phyloP scores from a whole-genome alignment of 2,329 filamentous ascomycete species.

The Lithohypha guttulata region DNA sequence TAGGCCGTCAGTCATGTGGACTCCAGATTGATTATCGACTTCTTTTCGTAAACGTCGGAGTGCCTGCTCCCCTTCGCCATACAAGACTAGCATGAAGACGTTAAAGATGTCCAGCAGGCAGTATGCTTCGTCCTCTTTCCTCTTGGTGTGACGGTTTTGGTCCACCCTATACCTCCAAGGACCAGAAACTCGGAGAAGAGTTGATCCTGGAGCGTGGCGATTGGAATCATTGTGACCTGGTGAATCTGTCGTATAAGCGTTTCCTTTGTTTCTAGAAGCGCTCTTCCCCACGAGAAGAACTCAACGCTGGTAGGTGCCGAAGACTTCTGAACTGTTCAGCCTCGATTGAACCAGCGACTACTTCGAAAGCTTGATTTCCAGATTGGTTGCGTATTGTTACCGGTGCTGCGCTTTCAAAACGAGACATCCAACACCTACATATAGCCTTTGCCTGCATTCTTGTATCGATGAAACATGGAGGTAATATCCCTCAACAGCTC shows the following conservation, averaged over 20 bases:
- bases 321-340: too few relatives aligned
- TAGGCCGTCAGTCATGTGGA: neutral
- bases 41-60: constrained; percentile 5
- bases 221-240: too few relatives aligned
- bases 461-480: neutral
- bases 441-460: too few relatives aligned
- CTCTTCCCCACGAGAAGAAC: too few relatives aligned
- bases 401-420: too few relatives aligned
- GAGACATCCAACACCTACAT: too few relatives aligned
- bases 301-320: too few relatives aligned
- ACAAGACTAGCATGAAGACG: constrained; percentile 35
- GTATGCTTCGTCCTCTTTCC: constrained; percentile 34
- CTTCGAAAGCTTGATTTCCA: too few relatives aligned
- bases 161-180: constrained; percentile 21
- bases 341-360: too few relatives aligned
- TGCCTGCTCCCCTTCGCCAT: constrained; percentile 27
- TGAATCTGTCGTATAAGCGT: too few relatives aligned
- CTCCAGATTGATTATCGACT: neutral
- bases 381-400: too few relatives aligned
- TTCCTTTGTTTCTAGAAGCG: too few relatives aligned
- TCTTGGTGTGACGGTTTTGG: constrained; percentile 24
- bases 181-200: constrained; percentile 16
- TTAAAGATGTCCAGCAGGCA: constrained; percentile 36
- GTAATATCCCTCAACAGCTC: neutral
- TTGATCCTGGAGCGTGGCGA: constrained; percentile 12